phyloP scores from a whole-genome alignment of 495 filamentous ascomycete species.

The Lasiosphaeria ovina region DNA sequence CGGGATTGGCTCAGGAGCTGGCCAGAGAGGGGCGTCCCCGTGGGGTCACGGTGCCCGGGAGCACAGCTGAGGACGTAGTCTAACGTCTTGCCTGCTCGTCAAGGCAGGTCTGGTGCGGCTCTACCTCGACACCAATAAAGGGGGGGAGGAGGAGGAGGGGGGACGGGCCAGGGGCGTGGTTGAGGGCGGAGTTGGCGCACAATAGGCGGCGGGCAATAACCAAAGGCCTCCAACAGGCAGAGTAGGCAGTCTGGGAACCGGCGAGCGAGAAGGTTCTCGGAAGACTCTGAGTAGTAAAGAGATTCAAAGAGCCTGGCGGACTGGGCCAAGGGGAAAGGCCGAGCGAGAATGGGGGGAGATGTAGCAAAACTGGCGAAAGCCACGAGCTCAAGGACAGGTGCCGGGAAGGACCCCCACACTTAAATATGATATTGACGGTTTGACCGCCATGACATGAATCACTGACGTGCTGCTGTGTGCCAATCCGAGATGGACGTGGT shows the following conservation, averaged over 20 bases:
- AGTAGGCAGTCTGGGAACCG: not conserved
- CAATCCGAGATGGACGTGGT: slow-evolving; percentile 27
- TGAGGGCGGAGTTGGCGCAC: not conserved
- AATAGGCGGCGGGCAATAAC: not conserved
- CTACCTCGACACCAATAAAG: slow-evolving; percentile 12
- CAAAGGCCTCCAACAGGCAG: not conserved
- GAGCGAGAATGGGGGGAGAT: slow-evolving; percentile 10
- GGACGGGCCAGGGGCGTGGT: not conserved
- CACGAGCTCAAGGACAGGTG: slow-evolving; percentile 16
- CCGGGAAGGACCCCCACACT: slow-evolving; percentile 27
- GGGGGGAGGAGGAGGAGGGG: slow-evolving; percentile 16
- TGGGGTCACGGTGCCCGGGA: slow-evolving; percentile 22
- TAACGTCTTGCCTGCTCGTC: slow-evolving; percentile 7
- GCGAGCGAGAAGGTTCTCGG: not conserved
- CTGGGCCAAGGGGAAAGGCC: slow-evolving; percentile 5
- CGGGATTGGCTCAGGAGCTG: slow-evolving; percentile 25
- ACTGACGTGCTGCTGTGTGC: slow-evolving; percentile 32
- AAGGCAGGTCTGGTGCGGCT: slow-evolving; percentile 15
- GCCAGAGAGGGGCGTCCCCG: slow-evolving; percentile 24
- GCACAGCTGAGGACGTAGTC: slow-evolving; percentile 13
- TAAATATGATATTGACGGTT: slow-evolving; percentile 30
- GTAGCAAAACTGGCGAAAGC: slow-evolving; percentile 20
- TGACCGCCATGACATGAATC: slow-evolving; percentile 28
- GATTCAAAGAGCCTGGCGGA: not conserved
- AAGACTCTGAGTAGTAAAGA: not conserved